Percentiles rank a stretch among this genome's conserved stretches.
Conservation (phyloP, 164 flowering plant genomes). For the Stephania yunnanensis region DNA sequence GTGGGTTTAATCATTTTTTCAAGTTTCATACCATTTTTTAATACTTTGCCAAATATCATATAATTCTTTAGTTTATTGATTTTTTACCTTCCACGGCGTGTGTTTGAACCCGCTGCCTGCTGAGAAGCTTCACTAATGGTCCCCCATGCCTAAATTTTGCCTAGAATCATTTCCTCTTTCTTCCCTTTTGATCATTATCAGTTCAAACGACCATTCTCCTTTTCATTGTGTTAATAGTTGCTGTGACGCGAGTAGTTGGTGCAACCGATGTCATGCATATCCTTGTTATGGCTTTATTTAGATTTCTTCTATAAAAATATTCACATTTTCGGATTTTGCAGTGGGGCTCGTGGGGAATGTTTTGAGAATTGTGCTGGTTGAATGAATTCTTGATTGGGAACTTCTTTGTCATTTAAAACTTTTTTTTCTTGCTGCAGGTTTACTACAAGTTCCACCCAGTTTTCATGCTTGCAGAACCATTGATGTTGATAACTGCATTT, state of each 20-base stretch:
- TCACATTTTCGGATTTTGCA: neutral
- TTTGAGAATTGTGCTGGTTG: neutral
- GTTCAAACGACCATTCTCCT: neutral
- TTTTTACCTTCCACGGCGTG: neutral
- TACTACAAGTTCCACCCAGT: conserved; percentile 78
- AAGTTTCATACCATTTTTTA: neutral
- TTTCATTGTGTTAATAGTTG: neutral
- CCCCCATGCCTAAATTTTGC: neutral
- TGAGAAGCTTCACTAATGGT: neutral
- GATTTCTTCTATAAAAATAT: neutral
- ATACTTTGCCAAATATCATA: neutral
- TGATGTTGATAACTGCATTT: conserved; percentile 67
- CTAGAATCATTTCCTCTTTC: neutral
- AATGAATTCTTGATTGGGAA: neutral
- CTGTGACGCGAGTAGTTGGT: neutral
- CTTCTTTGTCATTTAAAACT: neutral
- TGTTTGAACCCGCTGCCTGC: neutral
- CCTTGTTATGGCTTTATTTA: neutral
- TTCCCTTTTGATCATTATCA: neutral
- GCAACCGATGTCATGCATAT: neutral
- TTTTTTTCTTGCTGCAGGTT: conserved; percentile 46
- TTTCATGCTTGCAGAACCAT: conserved; percentile 91
- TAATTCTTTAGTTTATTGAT: neutral
- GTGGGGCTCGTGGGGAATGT: neutral
- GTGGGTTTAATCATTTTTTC: neutral